Conservation (phyloP, 495 filamentous ascomycete species). For the Elasticomyces elasticus region DNA sequence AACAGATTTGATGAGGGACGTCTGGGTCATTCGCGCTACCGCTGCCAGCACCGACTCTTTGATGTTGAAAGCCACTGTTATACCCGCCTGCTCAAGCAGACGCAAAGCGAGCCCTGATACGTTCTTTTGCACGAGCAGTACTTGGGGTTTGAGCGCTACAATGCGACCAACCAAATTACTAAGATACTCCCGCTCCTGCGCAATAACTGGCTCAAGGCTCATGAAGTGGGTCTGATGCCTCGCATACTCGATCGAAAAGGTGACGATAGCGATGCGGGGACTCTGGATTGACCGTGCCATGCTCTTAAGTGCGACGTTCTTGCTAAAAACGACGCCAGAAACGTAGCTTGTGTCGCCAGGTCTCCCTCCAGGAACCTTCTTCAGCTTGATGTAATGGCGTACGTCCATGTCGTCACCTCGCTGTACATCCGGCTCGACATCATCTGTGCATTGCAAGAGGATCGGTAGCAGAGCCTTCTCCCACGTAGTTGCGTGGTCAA, state of each 20-base stretch:
- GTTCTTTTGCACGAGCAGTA: conserved; percentile 80
- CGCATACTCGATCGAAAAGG: conserved; percentile 93
- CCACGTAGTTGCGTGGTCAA: conserved; percentile 68
- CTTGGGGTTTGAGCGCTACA: conserved; percentile 65
- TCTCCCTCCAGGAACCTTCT: conserved; percentile 82
- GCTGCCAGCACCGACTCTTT: conserved; percentile 92
- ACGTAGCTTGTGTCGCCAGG: conserved; percentile 90
- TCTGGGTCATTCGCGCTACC: conserved; percentile 81
- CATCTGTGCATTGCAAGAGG: conserved; percentile 80
- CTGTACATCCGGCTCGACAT: conserved; percentile 86
- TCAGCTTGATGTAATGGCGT: conserved; percentile 95
- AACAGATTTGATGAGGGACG: conserved; percentile 85
- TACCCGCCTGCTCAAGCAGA: conserved; percentile 74
- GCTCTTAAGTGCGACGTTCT: conserved; percentile 88
- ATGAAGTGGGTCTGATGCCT: conserved; percentile 94
- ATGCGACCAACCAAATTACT: conserved; percentile 91
- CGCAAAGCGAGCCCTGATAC: conserved; percentile 85
- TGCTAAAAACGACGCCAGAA: conserved; percentile 91
- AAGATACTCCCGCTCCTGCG: conserved; percentile 91
- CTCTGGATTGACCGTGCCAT: conserved; percentile 81
- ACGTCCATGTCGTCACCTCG: conserved; percentile 93
- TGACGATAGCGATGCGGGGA: conserved; percentile 83
- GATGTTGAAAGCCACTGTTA: conserved; percentile 90
- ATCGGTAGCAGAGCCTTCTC: conserved; percentile 88
- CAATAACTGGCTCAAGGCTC: conserved; percentile 94